Evolutionary conservation across 192 early-diverging fungal genomes (phyloP).

Genomic region (Coemansia sp.): DNA sequence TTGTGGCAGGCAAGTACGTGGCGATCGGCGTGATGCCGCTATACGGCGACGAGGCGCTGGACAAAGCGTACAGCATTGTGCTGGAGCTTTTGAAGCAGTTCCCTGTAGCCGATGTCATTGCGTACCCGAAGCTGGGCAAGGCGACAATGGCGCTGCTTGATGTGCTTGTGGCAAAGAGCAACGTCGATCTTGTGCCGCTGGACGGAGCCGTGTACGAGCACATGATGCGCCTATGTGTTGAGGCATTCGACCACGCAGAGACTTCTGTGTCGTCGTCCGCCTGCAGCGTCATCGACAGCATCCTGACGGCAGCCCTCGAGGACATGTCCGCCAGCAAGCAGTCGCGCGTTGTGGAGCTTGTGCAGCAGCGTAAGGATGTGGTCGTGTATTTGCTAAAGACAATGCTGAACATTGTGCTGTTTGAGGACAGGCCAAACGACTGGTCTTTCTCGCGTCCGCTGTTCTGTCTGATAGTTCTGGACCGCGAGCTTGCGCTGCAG

Average conservation of each 20-base stretch:
- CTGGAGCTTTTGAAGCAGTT: conserved; percentile 74
- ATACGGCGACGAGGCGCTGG: conserved; percentile 81
- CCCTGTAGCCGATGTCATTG: conserved; percentile 76
- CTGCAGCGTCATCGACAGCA: conserved; percentile 71
- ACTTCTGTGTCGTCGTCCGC: conserved; percentile 62
- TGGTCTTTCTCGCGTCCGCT: conserved; percentile 85
- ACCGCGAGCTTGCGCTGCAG: conserved; percentile 62
- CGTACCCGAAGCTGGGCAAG: conserved; percentile 58
- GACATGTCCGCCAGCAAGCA: conserved; percentile 31
- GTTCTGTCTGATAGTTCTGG: conserved; percentile 75
- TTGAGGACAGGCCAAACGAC: conserved; percentile 80
- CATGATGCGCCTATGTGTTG: conserved; percentile 73
- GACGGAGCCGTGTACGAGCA: conserved; percentile 64
- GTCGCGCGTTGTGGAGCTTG: conserved; percentile 25
- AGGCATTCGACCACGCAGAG: conserved; percentile 68
- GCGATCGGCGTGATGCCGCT: conserved; percentile 91
- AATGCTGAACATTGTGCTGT: conserved; percentile 74
- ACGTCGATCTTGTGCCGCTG: conserved; percentile 63
- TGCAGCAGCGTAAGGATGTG: conserved; percentile 60
- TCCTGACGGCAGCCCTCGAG: conserved; percentile 69
- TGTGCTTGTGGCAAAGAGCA: conserved; percentile 67
- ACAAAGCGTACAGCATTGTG: conserved; percentile 62
- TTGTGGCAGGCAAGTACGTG: conserved; percentile 81
- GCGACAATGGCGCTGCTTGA: conserved; percentile 70
- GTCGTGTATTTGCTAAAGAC: conserved; percentile 65